These are phyloP conservation scores for Mesembryanthemum crystallinum DNA, from an alignment of 148 eudicot species.

Conservation along the genomic window DNA sequence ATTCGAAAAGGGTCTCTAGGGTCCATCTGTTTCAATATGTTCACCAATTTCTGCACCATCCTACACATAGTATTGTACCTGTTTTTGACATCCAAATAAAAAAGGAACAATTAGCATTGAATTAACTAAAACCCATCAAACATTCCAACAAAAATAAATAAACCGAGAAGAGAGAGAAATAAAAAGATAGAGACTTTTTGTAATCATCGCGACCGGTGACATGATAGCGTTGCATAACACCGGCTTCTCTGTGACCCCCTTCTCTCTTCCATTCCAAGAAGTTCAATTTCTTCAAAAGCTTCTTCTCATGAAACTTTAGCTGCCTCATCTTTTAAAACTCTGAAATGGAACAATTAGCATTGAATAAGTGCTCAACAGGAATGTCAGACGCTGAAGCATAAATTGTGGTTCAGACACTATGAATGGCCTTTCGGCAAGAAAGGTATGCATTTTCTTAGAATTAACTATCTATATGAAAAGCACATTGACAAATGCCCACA, in stretches of 20 bases:
- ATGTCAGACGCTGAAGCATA: too few relatives aligned
- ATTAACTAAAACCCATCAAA: constrained; percentile 6
- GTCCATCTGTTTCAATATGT: constrained; percentile 85
- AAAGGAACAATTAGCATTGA: too few relatives aligned
- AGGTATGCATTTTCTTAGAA: too few relatives aligned
- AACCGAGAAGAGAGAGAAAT: not conserved
- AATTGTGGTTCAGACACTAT: too few relatives aligned
- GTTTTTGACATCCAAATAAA: constrained; percentile 5
- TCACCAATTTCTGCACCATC: constrained; percentile 78
- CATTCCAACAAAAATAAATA: not conserved
- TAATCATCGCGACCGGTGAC: constrained; percentile 87
- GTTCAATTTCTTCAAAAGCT: constrained; percentile 63
- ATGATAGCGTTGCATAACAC: constrained; percentile 76
- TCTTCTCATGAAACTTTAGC: constrained; percentile 76
- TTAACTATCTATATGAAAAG: too few relatives aligned
- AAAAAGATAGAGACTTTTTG: constrained; percentile 54
- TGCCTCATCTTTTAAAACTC: constrained; percentile 83
- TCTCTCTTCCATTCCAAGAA: constrained; percentile 93
- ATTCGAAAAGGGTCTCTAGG: constrained; percentile 73
- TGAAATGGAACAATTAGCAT: too few relatives aligned
- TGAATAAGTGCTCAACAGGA: too few relatives aligned
- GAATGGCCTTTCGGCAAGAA: too few relatives aligned
- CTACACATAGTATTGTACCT: constrained; percentile 71
- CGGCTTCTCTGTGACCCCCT: constrained; percentile 74
- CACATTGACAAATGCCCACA: too few relatives aligned